Evolutionary conservation across 192 early-diverging fungal species (phyloP).

Genomic region (Podila clonocystis): DNA sequence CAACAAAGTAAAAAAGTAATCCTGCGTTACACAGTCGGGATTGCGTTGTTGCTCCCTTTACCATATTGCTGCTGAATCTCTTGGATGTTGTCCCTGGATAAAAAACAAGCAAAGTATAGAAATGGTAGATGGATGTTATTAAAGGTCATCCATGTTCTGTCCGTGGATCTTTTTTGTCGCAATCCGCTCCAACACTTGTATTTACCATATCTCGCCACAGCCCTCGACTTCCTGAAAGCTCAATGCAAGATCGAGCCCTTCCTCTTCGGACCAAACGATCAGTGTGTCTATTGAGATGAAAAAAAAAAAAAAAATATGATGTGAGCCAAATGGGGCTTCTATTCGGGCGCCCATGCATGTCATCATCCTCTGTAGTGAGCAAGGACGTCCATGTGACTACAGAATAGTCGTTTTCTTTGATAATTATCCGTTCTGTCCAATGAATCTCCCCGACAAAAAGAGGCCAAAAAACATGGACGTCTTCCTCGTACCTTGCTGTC

Average conservation of each 20-base stretch:
- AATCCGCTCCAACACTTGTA: background rate
- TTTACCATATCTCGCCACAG: constrained; percentile 73
- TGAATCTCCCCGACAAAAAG: too few relatives aligned
- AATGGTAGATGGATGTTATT: background rate
- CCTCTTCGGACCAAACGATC: constrained; percentile 91
- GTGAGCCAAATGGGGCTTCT: background rate
- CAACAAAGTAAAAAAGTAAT: background rate
- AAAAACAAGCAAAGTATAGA: constrained; percentile 3
- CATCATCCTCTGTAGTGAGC: too few relatives aligned
- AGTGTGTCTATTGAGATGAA: constrained; percentile 75
- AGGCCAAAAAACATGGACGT: too few relatives aligned
- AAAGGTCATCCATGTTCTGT: background rate
- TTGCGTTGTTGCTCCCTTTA: constrained; percentile 2
- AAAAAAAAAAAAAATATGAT: background rate
- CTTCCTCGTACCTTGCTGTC: constrained; percentile 80
- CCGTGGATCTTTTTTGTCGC: background rate
- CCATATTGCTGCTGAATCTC: constrained; percentile 53
- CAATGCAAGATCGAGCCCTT: constrained; percentile 85
- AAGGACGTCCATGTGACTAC: too few relatives aligned
- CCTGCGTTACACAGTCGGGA: too few relatives aligned
- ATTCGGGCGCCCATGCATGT: background rate
- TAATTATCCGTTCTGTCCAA: too few relatives aligned
- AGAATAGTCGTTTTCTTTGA: too few relatives aligned
- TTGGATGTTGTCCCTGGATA: constrained; percentile 41
- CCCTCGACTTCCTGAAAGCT: constrained; percentile 94